Conservation (phyloP, 2,329 filamentous ascomycete species). For the Arthroderma sp. region DNA sequence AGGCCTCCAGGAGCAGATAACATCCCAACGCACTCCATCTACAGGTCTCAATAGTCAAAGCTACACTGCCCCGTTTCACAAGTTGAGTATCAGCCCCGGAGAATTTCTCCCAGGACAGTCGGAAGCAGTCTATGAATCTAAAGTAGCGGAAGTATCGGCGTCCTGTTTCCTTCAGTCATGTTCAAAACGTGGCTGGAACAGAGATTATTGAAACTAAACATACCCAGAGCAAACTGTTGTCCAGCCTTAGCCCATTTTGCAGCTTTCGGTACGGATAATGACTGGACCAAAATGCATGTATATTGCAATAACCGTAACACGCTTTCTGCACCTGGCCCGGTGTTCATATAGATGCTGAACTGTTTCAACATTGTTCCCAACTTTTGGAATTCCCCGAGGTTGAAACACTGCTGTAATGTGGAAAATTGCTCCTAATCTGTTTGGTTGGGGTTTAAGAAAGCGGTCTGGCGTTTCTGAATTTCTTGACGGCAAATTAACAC, state of each 20-base stretch:
- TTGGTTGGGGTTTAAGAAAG: too few relatives aligned
- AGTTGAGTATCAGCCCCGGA: constrained; percentile 7
- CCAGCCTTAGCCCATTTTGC: constrained; percentile 26
- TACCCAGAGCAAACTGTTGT: constrained; percentile 32
- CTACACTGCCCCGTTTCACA: constrained; percentile 16
- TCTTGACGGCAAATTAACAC: too few relatives aligned
- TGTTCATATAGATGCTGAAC: constrained; percentile 21
- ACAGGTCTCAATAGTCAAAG: constrained; percentile 41
- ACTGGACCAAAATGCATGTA: constrained; percentile 20
- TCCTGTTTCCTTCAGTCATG: constrained; percentile 18
- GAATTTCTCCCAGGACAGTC: constrained; percentile 36
- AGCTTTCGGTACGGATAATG: constrained; percentile 15
- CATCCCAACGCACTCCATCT: constrained; percentile 49
- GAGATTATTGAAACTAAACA: constrained; percentile 5
- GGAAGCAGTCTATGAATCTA: constrained; percentile 51
- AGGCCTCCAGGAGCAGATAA: constrained; percentile 54
- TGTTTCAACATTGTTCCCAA: constrained; percentile 7
- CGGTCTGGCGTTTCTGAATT: too few relatives aligned
- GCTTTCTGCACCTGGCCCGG: constrained; percentile 25
- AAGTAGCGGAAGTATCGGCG: constrained; percentile 56
- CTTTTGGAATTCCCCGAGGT: too few relatives aligned
- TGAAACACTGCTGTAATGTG: too few relatives aligned
- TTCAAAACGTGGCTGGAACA: neutral
- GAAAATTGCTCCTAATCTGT: too few relatives aligned
- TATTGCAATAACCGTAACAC: constrained; percentile 28